Percentiles rank a stretch among this genome's conserved stretches.
Evolutionary conservation across 176 grass and related monocot genomes (phyloP).

Genomic region (Secale cereale): DNA sequence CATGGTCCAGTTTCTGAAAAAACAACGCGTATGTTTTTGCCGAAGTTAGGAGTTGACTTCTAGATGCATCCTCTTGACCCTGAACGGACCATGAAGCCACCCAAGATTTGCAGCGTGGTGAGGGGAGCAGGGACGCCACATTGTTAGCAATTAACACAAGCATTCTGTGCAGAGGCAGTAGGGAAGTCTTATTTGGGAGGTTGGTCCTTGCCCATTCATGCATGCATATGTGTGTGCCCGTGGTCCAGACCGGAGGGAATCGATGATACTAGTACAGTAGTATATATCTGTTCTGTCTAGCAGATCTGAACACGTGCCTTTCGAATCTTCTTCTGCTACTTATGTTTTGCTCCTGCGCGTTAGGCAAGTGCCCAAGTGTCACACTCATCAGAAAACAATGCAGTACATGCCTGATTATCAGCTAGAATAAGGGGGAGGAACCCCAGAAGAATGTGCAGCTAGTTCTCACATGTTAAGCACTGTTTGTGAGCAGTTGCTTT

Average conservation of each 20-base stretch:
- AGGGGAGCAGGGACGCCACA: slow-evolving; percentile 9
- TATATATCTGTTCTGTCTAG: background rate
- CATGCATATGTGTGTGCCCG: background rate
- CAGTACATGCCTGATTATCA: background rate
- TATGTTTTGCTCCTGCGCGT: background rate
- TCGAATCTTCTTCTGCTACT: background rate
- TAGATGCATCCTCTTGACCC: background rate
- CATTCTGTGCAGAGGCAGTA: background rate
- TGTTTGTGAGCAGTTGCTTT: background rate
- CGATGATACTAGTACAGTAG: no score
- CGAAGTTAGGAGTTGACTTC: background rate
- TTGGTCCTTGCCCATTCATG: background rate
- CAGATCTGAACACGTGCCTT: background rate
- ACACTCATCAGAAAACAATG: background rate
- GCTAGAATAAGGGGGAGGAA: background rate
- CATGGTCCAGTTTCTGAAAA: background rate
- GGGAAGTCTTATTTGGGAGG: slow-evolving; percentile 10
- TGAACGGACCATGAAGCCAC: background rate
- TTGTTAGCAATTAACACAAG: slow-evolving; percentile 40
- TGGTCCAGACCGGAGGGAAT: background rate
- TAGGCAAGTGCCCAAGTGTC: background rate
- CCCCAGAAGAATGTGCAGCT: background rate
- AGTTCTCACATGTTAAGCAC: background rate
- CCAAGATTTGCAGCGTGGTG: background rate
- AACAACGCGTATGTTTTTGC: background rate